These are phyloP conservation scores for Talaromyces islandicus DNA, from an alignment of 2,329 filamentous ascomycete genomes.

Conservation along the genomic window DNA sequence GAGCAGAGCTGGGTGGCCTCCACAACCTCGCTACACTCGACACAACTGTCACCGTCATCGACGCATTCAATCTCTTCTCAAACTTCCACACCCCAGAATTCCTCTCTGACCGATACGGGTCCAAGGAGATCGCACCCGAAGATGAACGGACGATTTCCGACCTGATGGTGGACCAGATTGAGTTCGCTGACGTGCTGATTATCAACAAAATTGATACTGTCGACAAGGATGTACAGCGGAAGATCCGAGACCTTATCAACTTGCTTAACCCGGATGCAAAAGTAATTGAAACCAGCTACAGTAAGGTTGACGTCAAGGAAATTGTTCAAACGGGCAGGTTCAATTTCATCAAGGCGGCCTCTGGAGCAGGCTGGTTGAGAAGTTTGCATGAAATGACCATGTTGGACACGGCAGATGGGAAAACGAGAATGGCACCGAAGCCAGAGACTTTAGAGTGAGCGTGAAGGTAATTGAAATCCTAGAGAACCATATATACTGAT, in stretches of 20 bases:
- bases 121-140: constrained; percentile 57
- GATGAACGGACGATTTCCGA: constrained; percentile 70
- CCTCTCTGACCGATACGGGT: constrained; percentile 55
- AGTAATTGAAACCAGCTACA: constrained; percentile 55
- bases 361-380: constrained; percentile 63
- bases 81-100: constrained; percentile 68
- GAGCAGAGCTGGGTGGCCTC: constrained; percentile 55
- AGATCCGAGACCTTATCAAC: constrained; percentile 50
- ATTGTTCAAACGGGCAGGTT: constrained; percentile 63
- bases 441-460: constrained; percentile 63
- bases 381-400: constrained; percentile 64
- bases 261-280: constrained; percentile 63
- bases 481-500: background rate
- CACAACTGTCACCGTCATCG: constrained; percentile 66
- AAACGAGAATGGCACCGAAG: constrained; percentile 57
- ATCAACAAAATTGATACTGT: constrained; percentile 66
- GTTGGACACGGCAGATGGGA: constrained; percentile 49
- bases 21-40: constrained; percentile 62
- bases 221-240: constrained; percentile 36
- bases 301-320: constrained; percentile 55
- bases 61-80: constrained; percentile 65
- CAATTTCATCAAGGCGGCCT: constrained; percentile 57
- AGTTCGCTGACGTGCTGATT: constrained; percentile 68
- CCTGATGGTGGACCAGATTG: constrained; percentile 70
- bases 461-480: background rate